Evolutionary conservation across 2,329 filamentous ascomycete species (phyloP).

Genomic region (Fusarium sp.): DNA sequence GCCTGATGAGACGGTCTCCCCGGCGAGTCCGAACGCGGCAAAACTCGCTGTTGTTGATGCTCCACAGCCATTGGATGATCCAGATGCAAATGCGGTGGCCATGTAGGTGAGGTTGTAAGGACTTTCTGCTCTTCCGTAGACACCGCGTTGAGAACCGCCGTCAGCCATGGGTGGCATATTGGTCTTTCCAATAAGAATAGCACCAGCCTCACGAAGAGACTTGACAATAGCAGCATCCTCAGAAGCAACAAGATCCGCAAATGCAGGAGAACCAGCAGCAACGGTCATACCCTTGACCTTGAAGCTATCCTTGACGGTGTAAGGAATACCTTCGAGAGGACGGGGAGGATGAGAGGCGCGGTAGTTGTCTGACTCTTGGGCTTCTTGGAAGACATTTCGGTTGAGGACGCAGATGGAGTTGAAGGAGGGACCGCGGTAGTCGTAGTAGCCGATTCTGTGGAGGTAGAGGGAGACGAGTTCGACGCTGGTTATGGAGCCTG

Average conservation of each 20-base stretch:
- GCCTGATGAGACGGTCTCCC: conserved; percentile 64
- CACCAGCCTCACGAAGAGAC: conserved; percentile 51
- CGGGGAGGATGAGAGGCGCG: conserved; percentile 36
- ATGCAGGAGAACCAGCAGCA: conserved; percentile 63
- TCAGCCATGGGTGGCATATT: conserved; percentile 67
- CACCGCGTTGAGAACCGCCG: conserved; percentile 64
- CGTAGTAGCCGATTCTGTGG: conserved; percentile 40
- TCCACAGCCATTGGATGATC: conserved; percentile 65
- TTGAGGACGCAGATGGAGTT: conserved; percentile 46
- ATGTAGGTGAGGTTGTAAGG: conserved; percentile 63
- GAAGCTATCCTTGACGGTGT: conserved; percentile 65
- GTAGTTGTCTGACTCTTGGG: conserved; percentile 42
- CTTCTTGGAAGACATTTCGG: conserved; percentile 39
- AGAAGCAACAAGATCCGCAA: conserved; percentile 57
- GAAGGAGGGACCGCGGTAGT: conserved; percentile 37
- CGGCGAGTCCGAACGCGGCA: conserved; percentile 61
- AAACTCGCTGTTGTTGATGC: conserved; percentile 59
- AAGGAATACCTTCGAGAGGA: conserved; percentile 62
- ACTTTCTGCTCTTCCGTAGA: conserved; percentile 63
- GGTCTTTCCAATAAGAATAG: conserved; percentile 55
- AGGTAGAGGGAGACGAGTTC: conserved; percentile 44
- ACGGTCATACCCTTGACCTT: conserved; percentile 61
- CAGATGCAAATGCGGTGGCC: conserved; percentile 63
- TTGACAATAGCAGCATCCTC: conserved; percentile 61
- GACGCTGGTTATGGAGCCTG: conserved; percentile 36